These are phyloP conservation scores for Arthrobotrys musiformis DNA, from an alignment of 2,329 filamentous ascomycete genomes.

Conservation along the genomic window DNA sequence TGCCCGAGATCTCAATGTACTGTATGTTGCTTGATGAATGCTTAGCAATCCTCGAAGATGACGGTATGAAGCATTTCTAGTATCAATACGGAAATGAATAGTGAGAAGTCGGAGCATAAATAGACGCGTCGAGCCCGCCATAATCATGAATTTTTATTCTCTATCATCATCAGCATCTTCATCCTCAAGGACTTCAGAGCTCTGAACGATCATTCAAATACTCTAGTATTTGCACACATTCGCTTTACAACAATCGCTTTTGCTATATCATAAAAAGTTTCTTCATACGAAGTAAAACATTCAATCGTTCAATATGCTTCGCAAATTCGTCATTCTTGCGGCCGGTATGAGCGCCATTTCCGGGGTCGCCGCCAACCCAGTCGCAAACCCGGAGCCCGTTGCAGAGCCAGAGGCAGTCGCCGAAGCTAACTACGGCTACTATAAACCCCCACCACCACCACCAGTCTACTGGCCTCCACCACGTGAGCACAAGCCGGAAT, in stretches of 20 bases:
- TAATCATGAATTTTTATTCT: background rate
- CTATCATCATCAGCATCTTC: slow-evolving; percentile 35
- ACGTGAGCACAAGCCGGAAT: background rate
- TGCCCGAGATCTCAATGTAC: background rate
- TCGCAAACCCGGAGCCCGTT: slow-evolving; percentile 15
- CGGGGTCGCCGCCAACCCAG: slow-evolving; percentile 30
- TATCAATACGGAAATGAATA: background rate
- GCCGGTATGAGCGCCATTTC: slow-evolving; percentile 33
- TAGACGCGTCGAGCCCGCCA: slow-evolving; percentile 9
- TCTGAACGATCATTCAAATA: slow-evolving; percentile 18
- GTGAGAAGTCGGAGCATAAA: slow-evolving; percentile 26
- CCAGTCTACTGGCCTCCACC: slow-evolving; percentile 15
- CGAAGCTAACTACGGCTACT: slow-evolving; percentile 33
- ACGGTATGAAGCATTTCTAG: background rate
- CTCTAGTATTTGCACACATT: slow-evolving; percentile 10
- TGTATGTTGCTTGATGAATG: slow-evolving; percentile 4
- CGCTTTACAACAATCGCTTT: background rate
- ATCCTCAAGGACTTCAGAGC: slow-evolving; percentile 7
- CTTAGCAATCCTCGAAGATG: background rate
- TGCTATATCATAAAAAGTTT: background rate
- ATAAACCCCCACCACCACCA: slow-evolving; percentile 18
- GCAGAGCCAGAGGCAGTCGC: slow-evolving; percentile 30
- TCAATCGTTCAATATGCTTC: slow-evolving; percentile 35
- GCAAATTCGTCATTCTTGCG: slow-evolving; percentile 35
- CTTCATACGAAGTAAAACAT: background rate